Evolutionary conservation across 495 filamentous ascomycete species (phyloP), one percentile per base, ranked within the genome.

Genomic region (Extremus antarcticus): DNA sequence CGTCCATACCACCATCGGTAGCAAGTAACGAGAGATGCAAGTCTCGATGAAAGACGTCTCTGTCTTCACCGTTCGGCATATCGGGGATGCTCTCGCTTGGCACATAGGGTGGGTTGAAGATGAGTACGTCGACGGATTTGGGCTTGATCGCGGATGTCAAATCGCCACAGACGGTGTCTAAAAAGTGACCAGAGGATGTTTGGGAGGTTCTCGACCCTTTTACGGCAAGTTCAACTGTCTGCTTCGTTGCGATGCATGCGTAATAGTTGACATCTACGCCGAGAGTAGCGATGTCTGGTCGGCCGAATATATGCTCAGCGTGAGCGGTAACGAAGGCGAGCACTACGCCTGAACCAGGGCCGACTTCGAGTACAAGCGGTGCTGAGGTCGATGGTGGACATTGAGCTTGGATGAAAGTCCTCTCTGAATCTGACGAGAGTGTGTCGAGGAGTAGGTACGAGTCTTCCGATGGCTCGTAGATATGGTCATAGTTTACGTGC

Each of bases 81-180:
- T 17, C 15, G 1, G 85, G 90, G 24, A 94, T 62, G n/a, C 80
- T 77, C 16, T 78, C 71, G 0, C 88, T 90, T 3, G 92, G 92
- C 7, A 97, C 92, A 62, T 98, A 98, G 0, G 92, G 92, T 32
- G 92, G 92, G 65, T 98, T 98, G 76, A 97, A 97, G 29, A 98
- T 76, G 25, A 97, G 73, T 21, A 98, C 77, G 65, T 97, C 92
- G 0, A 94, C 79, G 35, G 65, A 63, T 2, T 74, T 69, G 0
- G 69, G 59, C 1, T 76, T 72, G 4, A 95, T 54, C 1, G 83
- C 69, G 13, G 74, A 65, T 9, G 73, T 69, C 0, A 98, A 74
- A 62, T 95, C 85, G 3, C 77, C 81, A 17, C 77, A 79, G 10
- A 87, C 43, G 17, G 82, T 75, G 20, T 78, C 80, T 1, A 89